Evolutionary conservation across 805 yeast genomes (phyloP).

Genomic region (Candida ulmi): DNA sequence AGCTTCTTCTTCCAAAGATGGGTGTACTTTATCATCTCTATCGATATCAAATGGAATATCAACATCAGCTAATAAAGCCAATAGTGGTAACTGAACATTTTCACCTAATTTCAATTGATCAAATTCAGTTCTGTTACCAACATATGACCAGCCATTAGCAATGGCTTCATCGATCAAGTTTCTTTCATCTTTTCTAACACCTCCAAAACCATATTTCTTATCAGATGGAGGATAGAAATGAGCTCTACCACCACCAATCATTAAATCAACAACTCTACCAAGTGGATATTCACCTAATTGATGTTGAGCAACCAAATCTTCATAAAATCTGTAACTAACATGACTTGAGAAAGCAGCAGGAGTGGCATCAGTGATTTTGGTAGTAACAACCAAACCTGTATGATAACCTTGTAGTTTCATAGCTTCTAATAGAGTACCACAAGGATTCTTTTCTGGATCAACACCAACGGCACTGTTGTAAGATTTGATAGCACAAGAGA

Average conservation of each 20-base stretch:
- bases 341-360: constrained; percentile 89
- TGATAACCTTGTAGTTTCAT: constrained; percentile 72
- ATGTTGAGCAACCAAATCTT: constrained; percentile 82
- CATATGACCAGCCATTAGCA: constrained; percentile 57
- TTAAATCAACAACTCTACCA: constrained; percentile 75
- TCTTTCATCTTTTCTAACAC: constrained; percentile 66
- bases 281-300: constrained; percentile 78
- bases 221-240: constrained; percentile 57
- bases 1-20: constrained; percentile 77
- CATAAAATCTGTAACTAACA: constrained; percentile 68
- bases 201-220: constrained; percentile 28
- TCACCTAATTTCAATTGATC: constrained; percentile 51
- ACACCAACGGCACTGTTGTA: constrained; percentile 95
- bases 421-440: constrained; percentile 87
- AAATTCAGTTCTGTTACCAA: constrained; percentile 52
- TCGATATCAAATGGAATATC: constrained; percentile 87
- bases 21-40: constrained; percentile 53
- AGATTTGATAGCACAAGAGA: constrained; percentile 75
- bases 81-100: constrained; percentile 67
- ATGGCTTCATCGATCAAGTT: constrained; percentile 64
- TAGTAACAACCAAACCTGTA: constrained; percentile 90
- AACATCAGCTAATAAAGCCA: constrained; percentile 67
- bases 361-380: constrained; percentile 90
- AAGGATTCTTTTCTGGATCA: constrained; percentile 57
- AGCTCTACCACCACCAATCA: constrained; percentile 89